Evolutionary conservation across 768 basidiomycete species (phyloP).

Genomic region (Serendipita vermifera): DNA sequence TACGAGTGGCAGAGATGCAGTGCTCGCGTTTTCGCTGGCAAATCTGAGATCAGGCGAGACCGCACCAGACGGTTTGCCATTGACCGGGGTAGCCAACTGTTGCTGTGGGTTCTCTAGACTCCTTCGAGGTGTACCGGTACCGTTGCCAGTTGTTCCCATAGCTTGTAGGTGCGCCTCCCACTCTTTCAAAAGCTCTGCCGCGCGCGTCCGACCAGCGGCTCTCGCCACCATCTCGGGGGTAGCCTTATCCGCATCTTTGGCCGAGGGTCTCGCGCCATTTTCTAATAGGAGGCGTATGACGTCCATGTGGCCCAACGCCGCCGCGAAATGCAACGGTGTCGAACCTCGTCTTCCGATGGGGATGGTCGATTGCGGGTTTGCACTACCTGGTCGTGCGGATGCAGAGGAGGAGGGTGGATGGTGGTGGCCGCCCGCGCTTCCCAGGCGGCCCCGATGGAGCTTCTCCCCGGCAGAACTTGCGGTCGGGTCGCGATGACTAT

Average conservation of each 20-base stretch:
- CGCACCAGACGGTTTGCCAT: too few species aligned
- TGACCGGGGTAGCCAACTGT: background rate
- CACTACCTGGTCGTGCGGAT: conserved; percentile 1
- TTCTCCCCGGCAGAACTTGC: conserved; percentile 41
- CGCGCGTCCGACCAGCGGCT: background rate
- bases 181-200: background rate
- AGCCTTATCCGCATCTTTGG: background rate
- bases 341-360: conserved; percentile 37
- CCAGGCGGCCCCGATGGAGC: background rate
- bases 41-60: background rate
- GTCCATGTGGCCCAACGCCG: conserved; percentile 78
- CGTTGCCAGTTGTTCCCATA: too few species aligned
- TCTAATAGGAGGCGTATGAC: conserved; percentile 71
- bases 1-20: background rate
- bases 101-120: background rate
- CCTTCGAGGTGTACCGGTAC: background rate
- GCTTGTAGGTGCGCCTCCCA: background rate
- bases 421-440: conserved; percentile 9
- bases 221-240: conserved; percentile 5
- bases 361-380: conserved; percentile 7
- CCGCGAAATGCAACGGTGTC: conserved; percentile 93
- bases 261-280: conserved; percentile 58
- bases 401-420: conserved; percentile 24
- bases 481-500: conserved; percentile 59
- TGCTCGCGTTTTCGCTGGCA: background rate